A percentile compares a stretch with the other conserved stretches of the same genome.
These are phyloP conservation scores for Phaffomyces antillensis DNA, from an alignment of 805 yeast genomes.

Conservation along the genomic window DNA sequence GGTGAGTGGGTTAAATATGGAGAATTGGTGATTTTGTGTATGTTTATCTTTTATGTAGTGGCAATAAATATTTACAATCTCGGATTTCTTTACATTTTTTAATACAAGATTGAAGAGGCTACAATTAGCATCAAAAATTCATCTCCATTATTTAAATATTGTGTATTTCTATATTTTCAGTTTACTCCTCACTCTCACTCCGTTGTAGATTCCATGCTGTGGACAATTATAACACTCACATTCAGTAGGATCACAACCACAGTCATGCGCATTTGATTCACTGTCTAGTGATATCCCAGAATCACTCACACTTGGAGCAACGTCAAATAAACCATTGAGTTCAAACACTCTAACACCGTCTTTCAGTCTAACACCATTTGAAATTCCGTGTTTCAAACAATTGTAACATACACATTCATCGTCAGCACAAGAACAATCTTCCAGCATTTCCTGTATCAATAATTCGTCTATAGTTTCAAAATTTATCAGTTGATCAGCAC, in stretches of 20 bases:
- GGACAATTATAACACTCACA: conserved; percentile 19
- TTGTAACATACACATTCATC: conserved; percentile 14
- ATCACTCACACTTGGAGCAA: background rate
- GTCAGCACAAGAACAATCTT: conserved; percentile 15
- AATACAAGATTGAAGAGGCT: background rate
- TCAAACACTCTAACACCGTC: conserved; percentile 12
- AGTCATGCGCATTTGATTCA: conserved; percentile 11
- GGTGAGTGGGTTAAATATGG: too few species aligned
- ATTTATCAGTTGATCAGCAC: conserved; percentile 4
- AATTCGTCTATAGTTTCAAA: conserved; percentile 18
- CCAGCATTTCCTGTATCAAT: conserved; percentile 10
- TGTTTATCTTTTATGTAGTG: background rate
- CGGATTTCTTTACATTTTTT: too few species aligned
- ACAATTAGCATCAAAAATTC: background rate
- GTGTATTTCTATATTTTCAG: background rate
- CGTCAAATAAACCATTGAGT: background rate
- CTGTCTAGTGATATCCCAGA: background rate
- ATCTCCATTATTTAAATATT: background rate
- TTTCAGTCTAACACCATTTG: conserved; percentile 15
- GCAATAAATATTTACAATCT: conserved; percentile 1
- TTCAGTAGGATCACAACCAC: conserved; percentile 17
- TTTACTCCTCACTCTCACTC: conserved; percentile 5
- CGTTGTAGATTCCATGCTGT: conserved; percentile 17
- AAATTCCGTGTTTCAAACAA: conserved; percentile 20
- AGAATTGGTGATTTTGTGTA: too few species aligned